These are phyloP conservation scores for Beta macrorhiza DNA, from an alignment of 179 eudicot species.

Conservation along the genomic window DNA sequence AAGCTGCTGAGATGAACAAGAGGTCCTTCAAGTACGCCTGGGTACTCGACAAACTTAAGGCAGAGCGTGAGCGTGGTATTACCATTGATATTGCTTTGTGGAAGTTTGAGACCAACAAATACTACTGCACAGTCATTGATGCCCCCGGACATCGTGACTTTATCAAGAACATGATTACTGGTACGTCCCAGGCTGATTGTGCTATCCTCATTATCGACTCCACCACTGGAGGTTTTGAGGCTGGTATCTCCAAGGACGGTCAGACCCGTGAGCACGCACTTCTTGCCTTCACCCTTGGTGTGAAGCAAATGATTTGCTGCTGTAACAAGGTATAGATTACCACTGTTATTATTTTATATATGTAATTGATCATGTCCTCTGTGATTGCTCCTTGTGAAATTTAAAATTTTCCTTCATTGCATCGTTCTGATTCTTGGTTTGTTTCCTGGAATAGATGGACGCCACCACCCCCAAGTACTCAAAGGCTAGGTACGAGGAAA, in stretches of 20 bases:
- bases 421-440: not conserved
- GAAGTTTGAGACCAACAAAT: conserved; percentile 17
- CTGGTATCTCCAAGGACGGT: conserved; percentile 68
- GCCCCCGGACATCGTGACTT: conserved; percentile 58
- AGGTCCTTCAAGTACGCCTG: conserved; percentile 14
- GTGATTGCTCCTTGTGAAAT: not conserved
- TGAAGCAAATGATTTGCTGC: conserved; percentile 27
- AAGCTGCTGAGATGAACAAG: conserved; percentile 42
- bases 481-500: conserved; percentile 25
- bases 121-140: conserved; percentile 45
- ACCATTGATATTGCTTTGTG: conserved; percentile 44
- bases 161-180: conserved; percentile 44
- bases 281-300: conserved; percentile 27
- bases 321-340: conserved; percentile 23
- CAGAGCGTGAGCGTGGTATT: conserved; percentile 64
- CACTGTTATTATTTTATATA: not conserved
- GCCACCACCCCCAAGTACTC: conserved; percentile 29
- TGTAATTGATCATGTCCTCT: not conserved
- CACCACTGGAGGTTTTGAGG: conserved; percentile 61
- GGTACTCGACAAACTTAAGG: conserved; percentile 54
- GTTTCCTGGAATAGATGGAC: conserved; percentile 8
- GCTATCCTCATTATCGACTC: conserved; percentile 49
- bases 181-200: conserved; percentile 51
- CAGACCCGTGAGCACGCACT: conserved; percentile 32
- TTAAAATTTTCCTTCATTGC: not conserved